These are phyloP conservation scores for Knoxdaviesia capensis DNA, from an alignment of 2,329 filamentous ascomycete genomes.

Conservation along the genomic window DNA sequence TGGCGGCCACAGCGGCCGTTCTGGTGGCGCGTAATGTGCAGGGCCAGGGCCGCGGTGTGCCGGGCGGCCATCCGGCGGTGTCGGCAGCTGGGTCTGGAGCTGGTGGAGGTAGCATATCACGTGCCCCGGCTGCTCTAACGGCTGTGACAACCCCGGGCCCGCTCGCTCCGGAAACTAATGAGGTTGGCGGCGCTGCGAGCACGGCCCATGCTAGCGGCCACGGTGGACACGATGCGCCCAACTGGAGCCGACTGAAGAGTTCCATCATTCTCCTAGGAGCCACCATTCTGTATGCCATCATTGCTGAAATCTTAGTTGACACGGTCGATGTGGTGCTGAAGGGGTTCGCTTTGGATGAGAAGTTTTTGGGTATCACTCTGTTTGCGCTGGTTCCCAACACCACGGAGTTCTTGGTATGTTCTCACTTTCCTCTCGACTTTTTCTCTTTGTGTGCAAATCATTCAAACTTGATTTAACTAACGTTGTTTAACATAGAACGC, in stretches of 20 bases:
- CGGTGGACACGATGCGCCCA: slow-evolving; percentile 91
- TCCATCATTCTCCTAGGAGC: slow-evolving; percentile 73
- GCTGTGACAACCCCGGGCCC: slow-evolving; percentile 20
- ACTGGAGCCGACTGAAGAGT: slow-evolving; percentile 89
- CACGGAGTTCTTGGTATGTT: slow-evolving; percentile 76
- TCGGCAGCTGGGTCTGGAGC: no score
- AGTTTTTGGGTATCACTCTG: slow-evolving; percentile 89
- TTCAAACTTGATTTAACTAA: slow-evolving; percentile 5
- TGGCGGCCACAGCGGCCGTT: slow-evolving; percentile 78
- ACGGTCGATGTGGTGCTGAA: slow-evolving; percentile 93
- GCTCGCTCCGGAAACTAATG: slow-evolving; percentile 15
- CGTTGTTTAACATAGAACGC: slow-evolving; percentile 43
- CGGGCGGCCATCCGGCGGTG: no score
- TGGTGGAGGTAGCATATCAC: no score
- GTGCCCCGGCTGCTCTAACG: slow-evolving; percentile 6
- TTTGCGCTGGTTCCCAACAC: slow-evolving; percentile 97
- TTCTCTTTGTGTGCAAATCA: slow-evolving; percentile 1
- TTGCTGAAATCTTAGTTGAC: slow-evolving; percentile 90
- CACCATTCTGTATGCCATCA: slow-evolving; percentile 84
- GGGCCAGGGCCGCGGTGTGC: neutral
- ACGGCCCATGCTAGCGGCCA: slow-evolving; percentile 12
- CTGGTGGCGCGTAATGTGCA: slow-evolving; percentile 62
- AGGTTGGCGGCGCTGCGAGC: slow-evolving; percentile 11
- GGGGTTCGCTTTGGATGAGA: slow-evolving; percentile 82
- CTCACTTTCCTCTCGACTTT: neutral